Percentiles rank a stretch among this genome's conserved stretches.
phyloP scores from a whole-genome alignment of 176 grass and related monocot genomes.

The Paspalum vaginatum region DNA sequence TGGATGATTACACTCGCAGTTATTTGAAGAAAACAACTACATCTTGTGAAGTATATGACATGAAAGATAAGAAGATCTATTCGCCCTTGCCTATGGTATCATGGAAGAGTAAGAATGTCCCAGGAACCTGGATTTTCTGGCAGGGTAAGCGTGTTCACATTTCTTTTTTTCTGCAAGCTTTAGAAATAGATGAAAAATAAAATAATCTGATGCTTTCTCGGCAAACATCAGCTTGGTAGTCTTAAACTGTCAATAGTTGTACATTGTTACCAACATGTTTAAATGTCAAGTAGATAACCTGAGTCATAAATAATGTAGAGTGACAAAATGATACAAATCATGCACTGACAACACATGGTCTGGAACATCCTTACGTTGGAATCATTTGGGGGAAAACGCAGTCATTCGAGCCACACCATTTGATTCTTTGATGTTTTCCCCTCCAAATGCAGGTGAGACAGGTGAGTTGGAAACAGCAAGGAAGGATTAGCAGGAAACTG shows the following conservation, averaged over 20 bases:
- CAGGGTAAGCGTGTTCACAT: background rate
- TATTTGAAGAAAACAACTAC: background rate
- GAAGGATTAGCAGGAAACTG: background rate
- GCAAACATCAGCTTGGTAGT: background rate
- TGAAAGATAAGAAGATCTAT: constrained; percentile 1
- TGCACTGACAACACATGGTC: background rate
- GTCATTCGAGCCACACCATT: background rate
- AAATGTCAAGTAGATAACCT: background rate
- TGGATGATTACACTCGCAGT: background rate
- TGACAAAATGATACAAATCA: background rate
- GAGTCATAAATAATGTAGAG: background rate
- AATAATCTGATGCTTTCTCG: background rate
- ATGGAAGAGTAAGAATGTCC: background rate
- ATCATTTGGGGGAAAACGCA: too few relatives aligned
- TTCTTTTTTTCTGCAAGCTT: background rate
- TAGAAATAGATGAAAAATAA: background rate
- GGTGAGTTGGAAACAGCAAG: background rate
- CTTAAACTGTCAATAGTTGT: background rate
- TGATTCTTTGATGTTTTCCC: background rate
- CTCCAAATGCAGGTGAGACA: background rate
- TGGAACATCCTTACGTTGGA: background rate
- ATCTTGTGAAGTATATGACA: background rate
- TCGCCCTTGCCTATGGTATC: background rate
- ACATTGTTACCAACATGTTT: background rate
- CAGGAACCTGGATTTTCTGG: background rate